phyloP scores from a whole-genome alignment of 805 yeast species.

The Sugiyamaella valdiviana region DNA sequence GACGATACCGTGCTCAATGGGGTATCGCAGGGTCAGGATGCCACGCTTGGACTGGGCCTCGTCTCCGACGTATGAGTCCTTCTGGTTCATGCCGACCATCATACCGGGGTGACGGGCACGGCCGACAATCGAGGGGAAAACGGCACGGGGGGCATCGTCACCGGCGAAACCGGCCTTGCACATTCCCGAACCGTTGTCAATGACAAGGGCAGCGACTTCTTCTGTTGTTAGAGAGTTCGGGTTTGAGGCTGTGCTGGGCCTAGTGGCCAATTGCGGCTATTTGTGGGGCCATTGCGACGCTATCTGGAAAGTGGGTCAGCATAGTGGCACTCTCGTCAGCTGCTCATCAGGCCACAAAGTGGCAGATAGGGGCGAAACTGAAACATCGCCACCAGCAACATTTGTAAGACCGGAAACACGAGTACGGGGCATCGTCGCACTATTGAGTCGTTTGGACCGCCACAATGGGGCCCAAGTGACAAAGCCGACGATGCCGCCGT shows the following conservation, averaged over 20 bases:
- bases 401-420: too few species aligned
- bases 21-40: conserved; percentile 96
- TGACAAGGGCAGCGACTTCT: conserved; percentile 60
- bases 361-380: too few species aligned
- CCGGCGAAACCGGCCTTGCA: conserved; percentile 99
- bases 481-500: too few species aligned
- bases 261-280: too few species aligned
- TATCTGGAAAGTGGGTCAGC: too few species aligned
- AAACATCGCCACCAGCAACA: too few species aligned
- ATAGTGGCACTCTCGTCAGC: too few species aligned
- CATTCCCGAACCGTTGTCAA: conserved; percentile 99
- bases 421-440: too few species aligned
- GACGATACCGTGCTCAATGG: conserved; percentile 99
- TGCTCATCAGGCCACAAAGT: too few species aligned
- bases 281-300: too few species aligned
- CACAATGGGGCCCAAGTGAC: too few species aligned
- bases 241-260: not conserved
- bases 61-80: conserved; percentile 99
- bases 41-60: conserved; percentile 99
- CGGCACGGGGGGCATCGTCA: conserved; percentile 99
- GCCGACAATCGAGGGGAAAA: conserved; percentile 99
- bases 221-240: conserved; percentile 26
- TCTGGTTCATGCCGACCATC: conserved; percentile 99
- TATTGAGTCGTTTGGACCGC: too few species aligned
- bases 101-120: conserved; percentile 99